A percentile compares a stretch with the other conserved stretches of the same genome.
phyloP scores from a whole-genome alignment of 2,329 filamentous ascomycete genomes.

The Eutypa lata region DNA sequence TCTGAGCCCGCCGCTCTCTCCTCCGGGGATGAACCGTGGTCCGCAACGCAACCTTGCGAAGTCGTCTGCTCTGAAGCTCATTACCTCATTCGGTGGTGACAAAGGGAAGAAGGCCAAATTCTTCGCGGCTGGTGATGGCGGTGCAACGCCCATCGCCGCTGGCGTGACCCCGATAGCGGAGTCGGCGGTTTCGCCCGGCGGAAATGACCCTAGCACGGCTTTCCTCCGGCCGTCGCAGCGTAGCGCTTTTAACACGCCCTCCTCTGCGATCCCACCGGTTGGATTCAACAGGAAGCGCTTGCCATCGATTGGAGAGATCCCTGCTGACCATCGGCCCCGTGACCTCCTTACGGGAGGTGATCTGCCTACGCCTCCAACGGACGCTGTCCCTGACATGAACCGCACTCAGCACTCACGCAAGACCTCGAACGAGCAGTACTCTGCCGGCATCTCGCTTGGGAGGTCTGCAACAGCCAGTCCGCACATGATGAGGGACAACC shows the following conservation, averaged over 20 bases:
- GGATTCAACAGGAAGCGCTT: slow-evolving; percentile 63
- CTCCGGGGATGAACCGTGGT: slow-evolving; percentile 60
- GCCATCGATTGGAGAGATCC: slow-evolving; percentile 73
- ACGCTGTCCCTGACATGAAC: slow-evolving; percentile 20
- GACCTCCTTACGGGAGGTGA: slow-evolving; percentile 26
- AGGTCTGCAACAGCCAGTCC: slow-evolving; percentile 67
- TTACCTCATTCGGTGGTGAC: slow-evolving; percentile 81
- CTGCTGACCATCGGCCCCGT: slow-evolving; percentile 31
- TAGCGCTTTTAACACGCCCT: slow-evolving; percentile 67
- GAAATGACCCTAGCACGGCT: slow-evolving; percentile 62
- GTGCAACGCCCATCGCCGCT: slow-evolving; percentile 72
- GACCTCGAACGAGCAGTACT: slow-evolving; percentile 40
- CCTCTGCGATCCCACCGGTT: slow-evolving; percentile 62
- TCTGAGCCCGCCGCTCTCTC: slow-evolving; percentile 70
- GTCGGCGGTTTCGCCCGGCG: slow-evolving; percentile 69
- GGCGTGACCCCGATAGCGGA: slow-evolving; percentile 88
- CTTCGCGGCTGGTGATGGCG: slow-evolving; percentile 53
- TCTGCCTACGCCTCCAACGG: slow-evolving; percentile 21
- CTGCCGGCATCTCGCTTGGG: slow-evolving; percentile 46
- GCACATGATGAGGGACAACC: slow-evolving; percentile 56
- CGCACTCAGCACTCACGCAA: slow-evolving; percentile 32
- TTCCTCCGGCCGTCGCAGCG: slow-evolving; percentile 65
- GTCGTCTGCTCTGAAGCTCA: slow-evolving; percentile 81
- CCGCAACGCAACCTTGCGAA: slow-evolving; percentile 67
- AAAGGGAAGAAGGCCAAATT: slow-evolving; percentile 61